Evolutionary conservation across 805 yeast genomes (phyloP).

Genomic region (Zygosaccharomyces bailii): DNA sequence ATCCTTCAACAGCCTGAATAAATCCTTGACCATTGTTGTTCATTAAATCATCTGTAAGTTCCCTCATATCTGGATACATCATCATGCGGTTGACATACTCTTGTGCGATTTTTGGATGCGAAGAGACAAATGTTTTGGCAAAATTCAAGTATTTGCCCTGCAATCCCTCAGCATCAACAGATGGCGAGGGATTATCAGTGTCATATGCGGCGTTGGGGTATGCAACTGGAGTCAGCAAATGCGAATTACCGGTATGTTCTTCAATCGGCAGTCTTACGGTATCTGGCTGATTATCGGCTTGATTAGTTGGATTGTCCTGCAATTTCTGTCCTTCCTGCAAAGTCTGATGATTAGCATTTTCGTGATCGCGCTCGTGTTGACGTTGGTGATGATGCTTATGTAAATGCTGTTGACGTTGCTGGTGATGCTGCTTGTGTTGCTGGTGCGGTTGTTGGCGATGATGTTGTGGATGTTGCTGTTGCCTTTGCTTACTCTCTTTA

Average conservation of each 20-base stretch:
- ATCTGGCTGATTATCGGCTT: background rate
- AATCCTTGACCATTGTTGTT: conserved; percentile 69
- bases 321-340: background rate
- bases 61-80: conserved; percentile 44
- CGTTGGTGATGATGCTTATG: background rate
- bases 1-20: conserved; percentile 72
- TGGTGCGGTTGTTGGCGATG: background rate
- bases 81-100: conserved; percentile 34
- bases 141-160: conserved; percentile 28
- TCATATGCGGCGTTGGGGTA: background rate
- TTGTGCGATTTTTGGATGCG: conserved; percentile 35
- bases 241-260: background rate
- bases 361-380: background rate
- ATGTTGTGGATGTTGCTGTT: conserved; percentile 12
- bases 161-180: conserved; percentile 17
- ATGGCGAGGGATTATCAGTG: background rate
- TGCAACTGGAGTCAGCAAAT: background rate
- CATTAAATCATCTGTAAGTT: conserved; percentile 76
- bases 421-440: conserved; percentile 1
- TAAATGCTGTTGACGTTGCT: background rate
- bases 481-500: conserved; percentile 30
- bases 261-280: background rate
- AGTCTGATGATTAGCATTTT: background rate
- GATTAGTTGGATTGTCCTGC: background rate
- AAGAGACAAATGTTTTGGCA: conserved; percentile 33